These are phyloP conservation scores for Penicillium fimorum DNA, from an alignment of 495 filamentous ascomycete species.

Conservation along the genomic window DNA sequence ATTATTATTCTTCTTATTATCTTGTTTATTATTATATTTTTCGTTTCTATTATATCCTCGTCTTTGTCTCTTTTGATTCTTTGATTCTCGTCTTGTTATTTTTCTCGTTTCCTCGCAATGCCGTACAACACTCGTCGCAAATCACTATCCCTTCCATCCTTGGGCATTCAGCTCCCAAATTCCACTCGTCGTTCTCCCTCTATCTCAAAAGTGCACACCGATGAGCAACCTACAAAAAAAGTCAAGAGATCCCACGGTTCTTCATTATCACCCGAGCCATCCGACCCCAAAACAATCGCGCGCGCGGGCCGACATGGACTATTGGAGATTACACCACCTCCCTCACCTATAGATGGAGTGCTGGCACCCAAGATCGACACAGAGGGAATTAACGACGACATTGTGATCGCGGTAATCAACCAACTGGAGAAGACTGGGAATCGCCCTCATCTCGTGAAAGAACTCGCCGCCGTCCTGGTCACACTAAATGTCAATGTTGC, in stretches of 20 bases:
- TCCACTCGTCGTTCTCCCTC: constrained; percentile 71
- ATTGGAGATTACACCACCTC: constrained; percentile 79
- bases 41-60: constrained; percentile 30
- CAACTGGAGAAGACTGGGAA: constrained; percentile 92
- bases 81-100: constrained; percentile 10
- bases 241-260: constrained; percentile 76
- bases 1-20: constrained; percentile 22
- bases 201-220: constrained; percentile 50
- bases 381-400: constrained; percentile 89
- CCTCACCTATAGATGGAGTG: constrained; percentile 64
- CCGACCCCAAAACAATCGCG: constrained; percentile 38
- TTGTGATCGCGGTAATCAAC: constrained; percentile 87
- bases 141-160: constrained; percentile 86
- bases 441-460: constrained; percentile 89
- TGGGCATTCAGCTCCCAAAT: constrained; percentile 89
- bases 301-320: constrained; percentile 47
- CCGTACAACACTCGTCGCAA: constrained; percentile 98
- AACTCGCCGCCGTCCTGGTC: constrained; percentile 79
- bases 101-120: constrained; percentile 52
- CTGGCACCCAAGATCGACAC: constrained; percentile 71
- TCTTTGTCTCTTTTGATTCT: constrained; percentile 20
- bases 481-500: constrained; percentile 78
- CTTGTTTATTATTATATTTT: constrained; percentile 21
- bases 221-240: constrained; percentile 73
- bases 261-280: constrained; percentile 53